Evolutionary conservation across 2,329 filamentous ascomycete genomes (phyloP), one percentile per base, ranked within the genome.

Genomic region (Pseudocercospora musae): DNA sequence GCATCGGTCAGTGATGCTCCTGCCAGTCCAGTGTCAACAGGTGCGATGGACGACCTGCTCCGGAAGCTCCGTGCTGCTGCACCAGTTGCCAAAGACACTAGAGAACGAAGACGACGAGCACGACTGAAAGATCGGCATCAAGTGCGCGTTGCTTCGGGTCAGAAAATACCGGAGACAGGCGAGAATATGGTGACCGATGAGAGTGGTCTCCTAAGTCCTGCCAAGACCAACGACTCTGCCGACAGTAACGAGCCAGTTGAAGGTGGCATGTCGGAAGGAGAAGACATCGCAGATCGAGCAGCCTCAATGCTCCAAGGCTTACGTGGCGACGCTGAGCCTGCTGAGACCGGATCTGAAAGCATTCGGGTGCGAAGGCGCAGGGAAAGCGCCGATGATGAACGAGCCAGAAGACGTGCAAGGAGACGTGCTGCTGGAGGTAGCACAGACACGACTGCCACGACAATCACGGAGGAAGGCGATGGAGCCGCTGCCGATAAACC

Each of bases 51-150:
- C 78, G 91, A 90, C 44, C 81, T 99, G 23, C 85, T 99, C 54
- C 92, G 97, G 85, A 98, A 98, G 78, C 81, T 99, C 60, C 89
- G 95, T 62, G 93, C 92, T 60, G 95, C 95, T 0, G 94, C 93
- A 60, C 94, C 95, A 29, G 91, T 96, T 78, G 87, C 91, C 27
- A 85, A 91, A 75, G 93, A 97, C 75, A 90, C 96, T 76, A 86
- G 94, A 72, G 95, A 98, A 76, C 87, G 92, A 70, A 87, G 95
- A 66, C 87, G 94, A 62, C 87, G 94, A 68, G 92, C 93, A 42
- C 85, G 94, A 59, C 84, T 98, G 70, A 96, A 96, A 84, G 93
- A 96, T 73, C 85, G 88, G 27, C 92, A 97, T 73, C 91, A 96
- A 78, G 90, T 95, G 31, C 90, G 94, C 64, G 86, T 97, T 57